phyloP scores from a whole-genome alignment of 2,329 filamentous ascomycete species.

The Hirsutella thompsonii region DNA sequence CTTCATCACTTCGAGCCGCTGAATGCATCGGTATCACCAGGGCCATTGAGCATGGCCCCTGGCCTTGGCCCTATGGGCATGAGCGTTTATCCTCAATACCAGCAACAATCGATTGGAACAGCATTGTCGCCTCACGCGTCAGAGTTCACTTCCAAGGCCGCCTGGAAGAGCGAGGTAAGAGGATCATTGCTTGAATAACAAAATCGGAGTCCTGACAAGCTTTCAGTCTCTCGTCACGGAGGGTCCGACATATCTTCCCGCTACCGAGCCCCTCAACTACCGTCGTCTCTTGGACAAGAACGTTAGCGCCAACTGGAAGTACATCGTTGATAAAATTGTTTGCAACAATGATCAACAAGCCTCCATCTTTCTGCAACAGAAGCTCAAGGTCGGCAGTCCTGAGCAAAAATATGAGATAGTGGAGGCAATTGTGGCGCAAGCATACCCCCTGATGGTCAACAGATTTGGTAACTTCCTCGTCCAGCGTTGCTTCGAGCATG shows the following conservation, averaged over 20 bases:
- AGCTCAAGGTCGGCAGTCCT: slow-evolving; percentile 88
- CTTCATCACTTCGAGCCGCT: slow-evolving; percentile 22
- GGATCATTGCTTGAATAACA: not conserved
- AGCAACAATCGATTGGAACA: slow-evolving; percentile 46
- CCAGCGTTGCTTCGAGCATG: slow-evolving; percentile 97
- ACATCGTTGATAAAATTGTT: slow-evolving; percentile 98
- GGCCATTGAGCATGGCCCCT: slow-evolving; percentile 19
- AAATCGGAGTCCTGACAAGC: slow-evolving; percentile 4
- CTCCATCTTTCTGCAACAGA: slow-evolving; percentile 97
- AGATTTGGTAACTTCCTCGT: slow-evolving; percentile 98
- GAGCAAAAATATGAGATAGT: slow-evolving; percentile 98
- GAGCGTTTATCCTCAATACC: slow-evolving; percentile 34
- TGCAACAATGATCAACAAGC: slow-evolving; percentile 99
- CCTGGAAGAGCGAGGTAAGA: slow-evolving; percentile 44
- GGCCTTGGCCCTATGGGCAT: slow-evolving; percentile 24
- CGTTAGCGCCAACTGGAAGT: slow-evolving; percentile 97
- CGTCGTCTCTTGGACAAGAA: slow-evolving; percentile 89
- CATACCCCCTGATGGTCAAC: slow-evolving; percentile 94
- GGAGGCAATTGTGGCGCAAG: slow-evolving; percentile 87
- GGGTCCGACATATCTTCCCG: slow-evolving; percentile 67
- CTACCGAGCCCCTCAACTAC: slow-evolving; percentile 90
- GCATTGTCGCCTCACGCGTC: slow-evolving; percentile 60
- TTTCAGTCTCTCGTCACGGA: slow-evolving; percentile 35
- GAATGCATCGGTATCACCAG: slow-evolving; percentile 19
- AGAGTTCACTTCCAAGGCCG: slow-evolving; percentile 51